phyloP scores from a whole-genome alignment of 148 eudicot genomes.

The Bassia scoparia region DNA sequence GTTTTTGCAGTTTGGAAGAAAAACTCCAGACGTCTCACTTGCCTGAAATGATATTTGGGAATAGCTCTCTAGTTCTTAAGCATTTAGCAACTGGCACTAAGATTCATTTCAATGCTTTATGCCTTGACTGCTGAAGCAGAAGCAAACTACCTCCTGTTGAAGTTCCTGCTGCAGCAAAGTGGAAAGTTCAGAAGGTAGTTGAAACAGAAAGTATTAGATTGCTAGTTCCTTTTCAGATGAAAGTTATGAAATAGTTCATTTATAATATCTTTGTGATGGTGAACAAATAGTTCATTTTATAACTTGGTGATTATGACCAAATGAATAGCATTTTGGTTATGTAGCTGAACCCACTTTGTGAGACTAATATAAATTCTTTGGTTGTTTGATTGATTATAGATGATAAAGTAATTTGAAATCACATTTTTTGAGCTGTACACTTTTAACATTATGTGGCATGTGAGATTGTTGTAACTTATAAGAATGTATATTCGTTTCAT shows the following conservation, averaged over 20 bases:
- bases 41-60: conserved; percentile 95
- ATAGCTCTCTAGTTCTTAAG: conserved; percentile 66
- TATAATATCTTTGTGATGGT: too few species aligned
- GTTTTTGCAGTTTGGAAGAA: conserved; percentile 77
- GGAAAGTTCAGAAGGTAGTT: conserved; percentile 82
- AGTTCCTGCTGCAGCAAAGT: conserved; percentile 94
- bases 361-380: background rate
- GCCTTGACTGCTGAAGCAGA: conserved; percentile 85
- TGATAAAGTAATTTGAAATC: too few species aligned
- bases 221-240: too few species aligned
- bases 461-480: background rate
- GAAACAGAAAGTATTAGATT: background rate
- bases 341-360: too few species aligned
- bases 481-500: too few species aligned
- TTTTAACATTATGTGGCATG: background rate
- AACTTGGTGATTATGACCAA: too few species aligned
- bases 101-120: conserved; percentile 80
- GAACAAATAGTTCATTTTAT: too few species aligned
- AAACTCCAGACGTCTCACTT: conserved; percentile 83
- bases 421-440: background rate
- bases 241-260: too few species aligned
- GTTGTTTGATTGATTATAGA: too few species aligned
- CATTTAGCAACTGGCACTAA: conserved; percentile 58
- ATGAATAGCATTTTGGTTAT: too few species aligned
- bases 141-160: conserved; percentile 81